These are phyloP conservation scores for Podospora anserina DNA, from an alignment of 495 filamentous ascomycete genomes.

Conservation along the genomic window DNA sequence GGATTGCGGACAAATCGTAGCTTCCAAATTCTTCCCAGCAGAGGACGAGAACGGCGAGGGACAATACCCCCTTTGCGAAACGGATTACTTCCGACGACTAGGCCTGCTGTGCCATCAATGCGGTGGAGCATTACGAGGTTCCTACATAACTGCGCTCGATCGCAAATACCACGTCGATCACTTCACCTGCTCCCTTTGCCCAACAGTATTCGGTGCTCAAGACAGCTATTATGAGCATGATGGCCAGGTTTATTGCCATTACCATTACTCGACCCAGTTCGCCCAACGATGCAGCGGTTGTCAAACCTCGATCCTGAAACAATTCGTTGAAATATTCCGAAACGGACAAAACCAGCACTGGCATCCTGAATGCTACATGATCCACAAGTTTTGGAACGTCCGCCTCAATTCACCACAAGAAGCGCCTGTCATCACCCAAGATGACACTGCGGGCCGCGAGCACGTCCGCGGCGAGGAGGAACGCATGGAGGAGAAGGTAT, in stretches of 20 bases:
- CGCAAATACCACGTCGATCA: conserved; percentile 99
- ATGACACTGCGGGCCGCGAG: conserved; percentile 70
- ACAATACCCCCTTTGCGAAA: conserved; percentile 96
- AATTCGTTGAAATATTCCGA: conserved; percentile 98
- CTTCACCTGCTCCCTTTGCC: conserved; percentile 97
- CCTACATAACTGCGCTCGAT: conserved; percentile 96
- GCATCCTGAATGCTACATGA: conserved; percentile 99
- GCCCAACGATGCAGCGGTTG: conserved; percentile 95
- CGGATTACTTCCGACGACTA: conserved; percentile 92
- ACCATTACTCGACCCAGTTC: conserved; percentile 97
- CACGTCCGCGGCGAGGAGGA: conserved; percentile 82
- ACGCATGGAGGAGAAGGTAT: conserved; percentile 94
- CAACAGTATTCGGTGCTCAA: conserved; percentile 93
- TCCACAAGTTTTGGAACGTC: conserved; percentile 99
- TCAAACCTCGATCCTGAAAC: conserved; percentile 96
- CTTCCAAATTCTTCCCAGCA: conserved; percentile 97
- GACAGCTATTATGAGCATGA: conserved; percentile 99
- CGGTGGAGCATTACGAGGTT: conserved; percentile 88
- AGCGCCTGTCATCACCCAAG: conserved; percentile 52
- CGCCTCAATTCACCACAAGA: conserved; percentile 58
- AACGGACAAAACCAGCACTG: conserved; percentile 98
- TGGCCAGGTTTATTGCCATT: conserved; percentile 95
- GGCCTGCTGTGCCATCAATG: conserved; percentile 89
- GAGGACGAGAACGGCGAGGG: conserved; percentile 79
- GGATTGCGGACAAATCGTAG: conserved; percentile 96